Base-by-base conservation (phyloP, 2,329 filamentous ascomycete genomes). In the Sporothrix sp. region DNA sequence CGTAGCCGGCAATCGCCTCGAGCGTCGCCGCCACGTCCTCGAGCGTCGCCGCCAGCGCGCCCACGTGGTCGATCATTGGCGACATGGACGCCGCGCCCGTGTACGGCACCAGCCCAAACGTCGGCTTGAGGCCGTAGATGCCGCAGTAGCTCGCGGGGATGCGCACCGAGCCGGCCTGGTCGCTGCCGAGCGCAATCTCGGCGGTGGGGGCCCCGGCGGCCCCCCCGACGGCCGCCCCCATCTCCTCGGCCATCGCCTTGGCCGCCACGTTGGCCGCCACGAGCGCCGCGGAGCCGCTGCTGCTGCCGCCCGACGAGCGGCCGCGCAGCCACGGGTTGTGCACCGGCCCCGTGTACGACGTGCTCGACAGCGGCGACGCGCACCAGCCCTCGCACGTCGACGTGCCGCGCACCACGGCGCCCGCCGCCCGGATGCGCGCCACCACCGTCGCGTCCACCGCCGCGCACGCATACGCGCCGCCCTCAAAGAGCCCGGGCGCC, bases 241-340 rank as follows among this genome's bases (percentile, higher is more conserved):
- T n/a, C n/a, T n/a, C n/a, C n/a, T n/a, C n/a, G n/a, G n/a, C n/a
- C n/a, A n/a, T n/a, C n/a, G n/a, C n/a, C n/a, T n/a, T n/a, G n/a
- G n/a, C n/a, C n/a, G n/a, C n/a, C n/a, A n/a, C 14, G 11, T 13
- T 42, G 16, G 39, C 48, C 3, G 61, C 63, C 8, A 66, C 54
- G 2, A 70, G 51, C 0, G 65, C 65, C 0, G 73, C 85, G 5
- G 81, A 81, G 1, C 86, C 86, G 3, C 84, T 84, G 0, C 85
- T 88, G 4, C 81, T 86, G 7, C 86, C 86, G 43, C 86, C 85
- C 4, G 80, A 79, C 62, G 91, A 91, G 67, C 87, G 90, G 1
- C 71, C 63, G 0, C 69, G 63, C 61, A 89, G 86, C 63, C 86
- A 80, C 0, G 87, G 87, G 59, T 93, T 91, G 20, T 73, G 71